These are phyloP conservation scores for Brasilioporus rufonigricans DNA, from an alignment of 768 basidiomycete genomes.

Conservation along the genomic window DNA sequence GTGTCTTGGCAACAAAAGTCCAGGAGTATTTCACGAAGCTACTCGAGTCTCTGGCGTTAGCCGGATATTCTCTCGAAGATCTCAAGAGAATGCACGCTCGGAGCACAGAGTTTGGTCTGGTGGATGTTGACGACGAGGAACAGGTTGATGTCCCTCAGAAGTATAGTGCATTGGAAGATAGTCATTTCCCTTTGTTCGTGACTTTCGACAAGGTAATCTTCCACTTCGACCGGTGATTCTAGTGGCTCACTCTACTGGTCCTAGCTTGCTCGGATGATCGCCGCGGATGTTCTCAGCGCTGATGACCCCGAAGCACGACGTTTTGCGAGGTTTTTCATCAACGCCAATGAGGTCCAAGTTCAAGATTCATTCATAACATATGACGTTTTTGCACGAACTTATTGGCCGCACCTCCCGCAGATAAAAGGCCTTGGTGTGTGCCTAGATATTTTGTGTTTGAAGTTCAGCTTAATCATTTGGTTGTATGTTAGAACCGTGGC, in stretches of 20 bases:
- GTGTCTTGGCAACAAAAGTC: slow-evolving; percentile 69
- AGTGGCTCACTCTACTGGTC: background rate
- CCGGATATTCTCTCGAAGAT: slow-evolving; percentile 37
- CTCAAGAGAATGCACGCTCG: too few relatives aligned
- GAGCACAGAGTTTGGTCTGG: slow-evolving; percentile 26
- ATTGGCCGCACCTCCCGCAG: slow-evolving; percentile 62
- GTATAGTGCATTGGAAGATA: slow-evolving; percentile 56
- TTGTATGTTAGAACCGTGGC: slow-evolving; percentile 46
- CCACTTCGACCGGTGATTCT: too few relatives aligned
- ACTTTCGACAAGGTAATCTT: slow-evolving; percentile 44
- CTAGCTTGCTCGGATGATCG: slow-evolving; percentile 28
- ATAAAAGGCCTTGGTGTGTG: slow-evolving; percentile 49
- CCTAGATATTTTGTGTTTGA: background rate
- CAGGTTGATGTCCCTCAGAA: slow-evolving; percentile 36
- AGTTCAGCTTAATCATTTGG: background rate
- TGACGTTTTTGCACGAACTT: slow-evolving; percentile 46
- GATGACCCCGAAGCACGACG: slow-evolving; percentile 2
- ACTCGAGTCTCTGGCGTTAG: slow-evolving; percentile 41
- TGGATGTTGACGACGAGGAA: slow-evolving; percentile 35
- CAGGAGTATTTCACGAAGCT: slow-evolving; percentile 61
- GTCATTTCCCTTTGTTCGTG: too few relatives aligned
- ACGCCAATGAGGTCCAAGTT: slow-evolving; percentile 10
- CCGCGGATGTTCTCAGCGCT: slow-evolving; percentile 16
- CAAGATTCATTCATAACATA: too few relatives aligned
- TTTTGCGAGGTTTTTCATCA: slow-evolving; percentile 14